Percentiles rank a stretch among this genome's conserved stretches.
Evolutionary conservation across 306 rosid species (phyloP).

Genomic region (Biancaea sappan): DNA sequence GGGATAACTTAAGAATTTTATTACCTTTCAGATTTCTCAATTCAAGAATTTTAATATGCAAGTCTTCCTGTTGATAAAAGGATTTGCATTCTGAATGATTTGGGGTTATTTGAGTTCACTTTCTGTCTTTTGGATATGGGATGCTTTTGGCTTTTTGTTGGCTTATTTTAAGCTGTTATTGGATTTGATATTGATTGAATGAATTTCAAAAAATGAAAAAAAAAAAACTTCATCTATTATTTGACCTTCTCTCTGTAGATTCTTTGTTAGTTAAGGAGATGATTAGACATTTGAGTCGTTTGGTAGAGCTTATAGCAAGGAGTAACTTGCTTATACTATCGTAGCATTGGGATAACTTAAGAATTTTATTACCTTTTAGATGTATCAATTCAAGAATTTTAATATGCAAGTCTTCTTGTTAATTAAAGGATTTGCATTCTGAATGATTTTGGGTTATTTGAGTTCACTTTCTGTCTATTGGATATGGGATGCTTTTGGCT

Average conservation of each 20-base stretch:
- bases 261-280: background rate
- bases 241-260: background rate
- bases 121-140: constrained; percentile 13
- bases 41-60: background rate
- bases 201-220: too few relatives aligned
- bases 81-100: constrained; percentile 21
- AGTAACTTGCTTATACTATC: background rate
- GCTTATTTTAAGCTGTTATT: background rate
- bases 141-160: constrained; percentile 13
- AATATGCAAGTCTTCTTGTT: background rate
- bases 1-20: background rate
- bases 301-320: background rate
- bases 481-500: constrained; percentile 18
- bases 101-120: constrained; percentile 7
- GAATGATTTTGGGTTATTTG: constrained; percentile 19
- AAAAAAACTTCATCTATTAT: background rate
- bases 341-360: background rate
- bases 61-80: constrained; percentile 2
- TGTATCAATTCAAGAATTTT: background rate
- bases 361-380: background rate
- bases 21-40: background rate
- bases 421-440: constrained; percentile 10
- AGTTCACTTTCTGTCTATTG: background rate
- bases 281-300: background rate
- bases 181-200: constrained; percentile 4